Conservation (phyloP, 345 rosid genomes). For the Geranium brycei region DNA sequence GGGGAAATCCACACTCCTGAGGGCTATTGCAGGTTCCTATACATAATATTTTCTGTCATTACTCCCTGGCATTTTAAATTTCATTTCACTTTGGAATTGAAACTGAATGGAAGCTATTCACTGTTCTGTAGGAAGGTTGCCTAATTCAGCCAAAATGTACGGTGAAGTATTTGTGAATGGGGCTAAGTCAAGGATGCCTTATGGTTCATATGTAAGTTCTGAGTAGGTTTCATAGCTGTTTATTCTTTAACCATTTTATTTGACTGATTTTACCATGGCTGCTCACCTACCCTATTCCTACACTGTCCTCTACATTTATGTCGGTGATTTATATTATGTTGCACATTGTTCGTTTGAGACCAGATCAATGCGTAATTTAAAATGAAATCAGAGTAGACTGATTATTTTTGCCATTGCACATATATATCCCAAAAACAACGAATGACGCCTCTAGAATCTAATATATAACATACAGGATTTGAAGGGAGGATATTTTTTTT, state of each 20-base stretch:
- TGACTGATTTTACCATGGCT: neutral
- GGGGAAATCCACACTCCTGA: conserved; percentile 83
- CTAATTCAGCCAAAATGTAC: conserved; percentile 58
- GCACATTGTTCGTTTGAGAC: neutral
- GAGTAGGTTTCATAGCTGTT: neutral
- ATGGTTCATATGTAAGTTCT: conserved; percentile 84
- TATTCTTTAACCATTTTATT: neutral
- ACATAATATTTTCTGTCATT: conserved; percentile 3
- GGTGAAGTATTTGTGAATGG: conserved; percentile 91
- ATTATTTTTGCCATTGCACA: neutral
- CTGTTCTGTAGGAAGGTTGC: conserved; percentile 59
- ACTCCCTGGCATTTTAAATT: neutral
- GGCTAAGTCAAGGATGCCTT: conserved; percentile 50
- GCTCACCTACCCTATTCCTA: neutral
- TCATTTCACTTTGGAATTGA: neutral
- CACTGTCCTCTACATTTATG: too few species aligned
- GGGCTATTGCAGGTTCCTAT: conserved; percentile 78
- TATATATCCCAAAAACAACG: neutral
- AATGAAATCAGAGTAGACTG: too few species aligned
- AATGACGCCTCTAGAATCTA: neutral
- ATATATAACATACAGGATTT: neutral
- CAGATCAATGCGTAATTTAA: too few species aligned
- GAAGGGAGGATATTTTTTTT: neutral
- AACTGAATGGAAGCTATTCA: neutral
- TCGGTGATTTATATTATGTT: too few species aligned